phyloP scores from a whole-genome alignment of 2,329 filamentous ascomycete genomes.

The Pseudogymnoascus sp. region DNA sequence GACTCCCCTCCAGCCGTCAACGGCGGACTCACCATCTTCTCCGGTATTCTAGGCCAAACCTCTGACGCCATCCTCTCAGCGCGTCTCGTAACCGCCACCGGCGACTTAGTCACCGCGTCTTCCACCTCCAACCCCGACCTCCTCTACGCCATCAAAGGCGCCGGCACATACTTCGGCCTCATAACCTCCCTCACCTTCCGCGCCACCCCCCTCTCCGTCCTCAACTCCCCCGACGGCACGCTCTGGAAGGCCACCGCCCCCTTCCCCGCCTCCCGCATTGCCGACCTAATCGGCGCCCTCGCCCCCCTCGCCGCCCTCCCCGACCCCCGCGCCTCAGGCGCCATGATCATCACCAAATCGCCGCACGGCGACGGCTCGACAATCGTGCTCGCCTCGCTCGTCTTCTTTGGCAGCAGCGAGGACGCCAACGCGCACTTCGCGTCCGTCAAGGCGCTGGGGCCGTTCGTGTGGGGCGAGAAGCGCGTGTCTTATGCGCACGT shows the following conservation, averaged over 20 bases:
- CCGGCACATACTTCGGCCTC: slow-evolving; percentile 27
- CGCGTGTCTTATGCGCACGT: background rate
- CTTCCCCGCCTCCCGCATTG: slow-evolving; percentile 23
- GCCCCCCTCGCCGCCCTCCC: slow-evolving; percentile 14
- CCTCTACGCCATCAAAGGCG: slow-evolving; percentile 25
- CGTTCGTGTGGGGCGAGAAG: background rate
- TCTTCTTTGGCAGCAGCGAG: background rate
- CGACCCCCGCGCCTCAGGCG: slow-evolving; percentile 15
- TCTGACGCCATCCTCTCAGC: slow-evolving; percentile 58
- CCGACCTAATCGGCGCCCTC: slow-evolving; percentile 23
- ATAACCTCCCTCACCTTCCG: slow-evolving; percentile 24
- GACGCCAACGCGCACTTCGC: background rate
- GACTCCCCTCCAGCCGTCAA: slow-evolving; percentile 62
- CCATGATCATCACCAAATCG: background rate
- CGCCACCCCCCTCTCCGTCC: slow-evolving; percentile 17
- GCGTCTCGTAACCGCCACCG: slow-evolving; percentile 33
- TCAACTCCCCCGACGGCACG: slow-evolving; percentile 20
- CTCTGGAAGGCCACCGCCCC: slow-evolving; percentile 25
- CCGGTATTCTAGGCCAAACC: slow-evolving; percentile 63
- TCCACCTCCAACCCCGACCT: slow-evolving; percentile 20
- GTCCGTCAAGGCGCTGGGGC: background rate
- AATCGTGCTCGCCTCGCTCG: background rate
- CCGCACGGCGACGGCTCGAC: background rate
- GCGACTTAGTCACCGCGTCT: slow-evolving; percentile 18
- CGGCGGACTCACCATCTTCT: slow-evolving; percentile 63